A percentile compares a stretch with the other conserved stretches of the same genome.
Conservation (phyloP, 164 flowering plant species). For the Sedum album region DNA sequence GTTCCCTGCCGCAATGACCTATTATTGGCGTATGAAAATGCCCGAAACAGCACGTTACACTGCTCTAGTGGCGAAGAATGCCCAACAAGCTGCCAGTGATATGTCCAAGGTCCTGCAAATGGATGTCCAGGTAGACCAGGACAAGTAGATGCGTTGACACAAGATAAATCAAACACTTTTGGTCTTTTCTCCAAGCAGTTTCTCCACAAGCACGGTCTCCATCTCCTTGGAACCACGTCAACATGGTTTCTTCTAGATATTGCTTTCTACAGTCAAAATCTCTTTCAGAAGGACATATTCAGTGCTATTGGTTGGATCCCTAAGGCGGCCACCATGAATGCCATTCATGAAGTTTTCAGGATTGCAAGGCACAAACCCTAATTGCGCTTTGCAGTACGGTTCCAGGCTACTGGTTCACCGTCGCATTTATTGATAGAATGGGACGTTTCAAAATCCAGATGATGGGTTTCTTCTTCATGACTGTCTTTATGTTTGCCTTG, state of each 20-base stretch:
- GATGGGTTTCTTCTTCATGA: conserved; percentile 10
- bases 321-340: background rate
- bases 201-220: conserved; percentile 32
- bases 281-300: background rate
- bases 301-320: background rate
- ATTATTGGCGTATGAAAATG: conserved; percentile 69
- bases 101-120: conserved; percentile 43
- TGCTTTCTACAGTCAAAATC: background rate
- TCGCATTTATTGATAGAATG: conserved; percentile 5
- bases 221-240: conserved; percentile 14
- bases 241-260: background rate
- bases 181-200: conserved; percentile 35
- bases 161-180: conserved; percentile 11
- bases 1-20: conserved; percentile 41
- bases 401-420: conserved; percentile 7
- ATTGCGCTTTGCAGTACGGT: background rate
- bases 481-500: background rate
- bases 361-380: background rate
- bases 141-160: conserved; percentile 8
- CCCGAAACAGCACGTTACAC: conserved; percentile 65
- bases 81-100: conserved; percentile 39
- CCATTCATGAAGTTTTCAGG: background rate
- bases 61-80: conserved; percentile 50
- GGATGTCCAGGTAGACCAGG: conserved; percentile 23
- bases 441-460: conserved; percentile 1